Conservation (phyloP, 345 rosid species). For the Citrus reticulata region DNA sequence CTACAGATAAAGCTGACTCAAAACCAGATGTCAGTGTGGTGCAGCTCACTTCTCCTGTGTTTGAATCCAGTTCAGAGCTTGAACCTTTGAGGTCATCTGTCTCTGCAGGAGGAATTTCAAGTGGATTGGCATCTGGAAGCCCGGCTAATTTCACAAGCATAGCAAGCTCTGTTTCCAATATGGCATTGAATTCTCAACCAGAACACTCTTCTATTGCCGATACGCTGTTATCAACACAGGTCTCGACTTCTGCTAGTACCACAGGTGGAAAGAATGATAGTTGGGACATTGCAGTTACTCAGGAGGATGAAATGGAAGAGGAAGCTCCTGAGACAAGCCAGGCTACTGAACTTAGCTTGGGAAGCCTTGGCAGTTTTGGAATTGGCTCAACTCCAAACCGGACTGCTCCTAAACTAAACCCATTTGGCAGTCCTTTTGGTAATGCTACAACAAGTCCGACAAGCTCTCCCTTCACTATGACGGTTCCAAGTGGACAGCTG, state of each 20-base stretch:
- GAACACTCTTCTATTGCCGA: constrained; percentile 31
- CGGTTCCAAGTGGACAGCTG: constrained; percentile 76
- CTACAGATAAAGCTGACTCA: constrained; percentile 15
- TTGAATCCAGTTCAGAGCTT: constrained; percentile 34
- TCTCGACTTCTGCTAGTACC: constrained; percentile 33
- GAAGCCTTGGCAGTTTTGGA: constrained; percentile 66
- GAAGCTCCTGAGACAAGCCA: constrained; percentile 72
- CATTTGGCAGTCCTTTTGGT: constrained; percentile 74
- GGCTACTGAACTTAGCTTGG: constrained; percentile 59
- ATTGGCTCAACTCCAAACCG: constrained; percentile 56
- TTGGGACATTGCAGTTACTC: constrained; percentile 40
- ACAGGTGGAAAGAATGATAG: constrained; percentile 39
- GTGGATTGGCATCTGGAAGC: constrained; percentile 35
- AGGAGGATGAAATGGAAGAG: constrained; percentile 99
- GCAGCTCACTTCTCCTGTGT: constrained; percentile 25
- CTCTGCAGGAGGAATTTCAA: constrained; percentile 29
- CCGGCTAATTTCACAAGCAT: constrained; percentile 30
- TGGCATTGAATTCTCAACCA: constrained; percentile 40
- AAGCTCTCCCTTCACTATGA: constrained; percentile 48
- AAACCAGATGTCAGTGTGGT: constrained; percentile 28
- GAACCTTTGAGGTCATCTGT: constrained; percentile 38
- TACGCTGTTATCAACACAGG: constrained; percentile 27
- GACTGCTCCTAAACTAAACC: constrained; percentile 52
- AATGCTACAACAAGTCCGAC: constrained; percentile 40
- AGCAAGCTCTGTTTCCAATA: constrained; percentile 32